Evolutionary conservation across 2,329 filamentous ascomycete genomes (phyloP), one percentile per base, ranked within the genome.

Genomic region (Coniochaeta sp.): DNA sequence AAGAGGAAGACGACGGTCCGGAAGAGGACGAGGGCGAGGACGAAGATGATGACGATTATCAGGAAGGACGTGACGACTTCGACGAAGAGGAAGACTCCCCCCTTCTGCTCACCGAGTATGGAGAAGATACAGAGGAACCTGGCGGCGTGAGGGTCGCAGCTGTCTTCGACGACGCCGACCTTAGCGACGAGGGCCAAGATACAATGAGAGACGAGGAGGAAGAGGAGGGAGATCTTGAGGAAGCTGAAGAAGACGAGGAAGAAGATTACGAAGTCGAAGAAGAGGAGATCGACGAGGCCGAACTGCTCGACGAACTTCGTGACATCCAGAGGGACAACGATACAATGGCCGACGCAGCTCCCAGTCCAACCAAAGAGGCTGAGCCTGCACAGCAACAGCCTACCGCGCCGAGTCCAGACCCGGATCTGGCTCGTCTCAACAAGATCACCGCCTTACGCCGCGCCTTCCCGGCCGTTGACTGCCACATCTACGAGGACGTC

Each of bases 401-500:
- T 19, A 32, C 44, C 19, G 54, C 55, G 19, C 59, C 54, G 3
- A 50, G n/a, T 17, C 22, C 47, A 26, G 47, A 52, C 22, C 58
- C 67, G 2, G 62, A 67, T 17, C 60, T 69, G 17, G n/a, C 63
- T 1, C 64, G 63, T 17, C 55, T 73, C 0, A 72, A 78, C 36
- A 73, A 72, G 32, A 67, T 73, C 24, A 66, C 68, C 4, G 70
- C 73, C n/a, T 65, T 81, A 2, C 73, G 70, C 50, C 65, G 69
- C 17, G 78, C 79, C 0, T 83, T 81, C 50, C 80, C 80, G 2
- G 65, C 68, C 7, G 74, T 72, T 9, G 67, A 74, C 1, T 63
- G 70, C 7, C 64, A 69, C 2, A 63, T 71, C 8, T 75, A 76
- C 58, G 71, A 78, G 57, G 66, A 69, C 7, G 66, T 76, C 1